Evolutionary conservation across 2,329 filamentous ascomycete species (phyloP).

Genomic region (Colletotrichum sp.): DNA sequence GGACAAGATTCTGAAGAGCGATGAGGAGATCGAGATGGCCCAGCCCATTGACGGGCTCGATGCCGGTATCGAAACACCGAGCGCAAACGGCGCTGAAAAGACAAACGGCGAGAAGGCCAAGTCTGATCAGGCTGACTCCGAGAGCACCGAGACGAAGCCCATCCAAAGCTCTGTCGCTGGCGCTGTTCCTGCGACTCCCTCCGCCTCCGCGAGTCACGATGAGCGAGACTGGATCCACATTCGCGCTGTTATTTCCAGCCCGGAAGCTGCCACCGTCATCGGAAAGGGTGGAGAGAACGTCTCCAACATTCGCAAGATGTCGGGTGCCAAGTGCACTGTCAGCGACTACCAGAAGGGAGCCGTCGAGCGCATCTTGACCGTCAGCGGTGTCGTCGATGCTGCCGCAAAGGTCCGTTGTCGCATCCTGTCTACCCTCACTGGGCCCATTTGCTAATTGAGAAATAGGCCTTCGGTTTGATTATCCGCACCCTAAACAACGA

Average conservation of each 20-base stretch:
- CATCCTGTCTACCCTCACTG: neutral
- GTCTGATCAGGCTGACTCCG: conserved; percentile 69
- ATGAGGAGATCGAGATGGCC: conserved; percentile 56
- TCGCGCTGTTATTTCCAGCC: conserved; percentile 94
- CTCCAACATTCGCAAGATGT: conserved; percentile 92
- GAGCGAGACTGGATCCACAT: conserved; percentile 98
- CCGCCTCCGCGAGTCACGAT: conserved; percentile 69
- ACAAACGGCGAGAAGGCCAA: conserved; percentile 57
- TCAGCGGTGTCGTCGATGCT: conserved; percentile 95
- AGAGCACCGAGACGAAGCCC: conserved; percentile 54
- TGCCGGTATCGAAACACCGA: conserved; percentile 43
- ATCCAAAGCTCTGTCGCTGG: conserved; percentile 38
- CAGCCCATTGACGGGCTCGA: conserved; percentile 37
- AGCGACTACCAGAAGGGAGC: conserved; percentile 98
- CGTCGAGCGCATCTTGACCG: conserved; percentile 95
- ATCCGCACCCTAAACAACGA: conserved; percentile 99
- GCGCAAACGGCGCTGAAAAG: conserved; percentile 55
- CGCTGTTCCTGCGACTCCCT: conserved; percentile 43
- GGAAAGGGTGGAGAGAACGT: conserved; percentile 99
- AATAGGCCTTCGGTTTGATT: conserved; percentile 92
- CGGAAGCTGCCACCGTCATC: conserved; percentile 96
- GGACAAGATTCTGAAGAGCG: conserved; percentile 84
- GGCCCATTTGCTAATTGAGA: neutral
- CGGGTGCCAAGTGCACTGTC: conserved; percentile 97
- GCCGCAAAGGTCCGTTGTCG: conserved; percentile 79